These are phyloP conservation scores for Xylaria sp. DNA, from an alignment of 2,329 filamentous ascomycete genomes.

Conservation along the genomic window DNA sequence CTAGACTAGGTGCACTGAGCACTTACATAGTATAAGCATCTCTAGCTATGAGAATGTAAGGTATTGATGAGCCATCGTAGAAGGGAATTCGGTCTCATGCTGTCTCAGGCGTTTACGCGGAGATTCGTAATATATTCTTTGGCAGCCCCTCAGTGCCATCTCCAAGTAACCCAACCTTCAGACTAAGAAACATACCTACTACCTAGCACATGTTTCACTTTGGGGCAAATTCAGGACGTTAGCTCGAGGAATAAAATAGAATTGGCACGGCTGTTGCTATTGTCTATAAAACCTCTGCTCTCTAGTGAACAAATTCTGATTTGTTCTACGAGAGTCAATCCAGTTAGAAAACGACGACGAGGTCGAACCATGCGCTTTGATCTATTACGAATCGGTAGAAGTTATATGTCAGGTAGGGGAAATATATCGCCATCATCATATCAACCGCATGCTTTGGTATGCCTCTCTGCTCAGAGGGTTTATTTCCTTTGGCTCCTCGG, in stretches of 20 bases:
- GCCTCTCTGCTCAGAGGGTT: conserved; percentile 32
- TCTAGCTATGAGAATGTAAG: not conserved
- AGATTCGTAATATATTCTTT: not conserved
- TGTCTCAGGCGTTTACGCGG: not conserved
- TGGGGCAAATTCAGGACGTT: not conserved
- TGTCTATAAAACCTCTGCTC: conserved; percentile 31
- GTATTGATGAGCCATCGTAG: too few species aligned
- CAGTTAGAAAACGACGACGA: conserved; percentile 34
- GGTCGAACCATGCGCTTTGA: conserved; percentile 31
- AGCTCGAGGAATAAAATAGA: conserved; percentile 12
- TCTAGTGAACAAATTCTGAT: conserved; percentile 16
- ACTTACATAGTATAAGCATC: not conserved
- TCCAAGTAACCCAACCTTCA: not conserved
- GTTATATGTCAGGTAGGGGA: conserved; percentile 37
- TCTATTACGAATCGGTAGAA: conserved; percentile 45
- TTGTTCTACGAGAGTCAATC: conserved; percentile 24
- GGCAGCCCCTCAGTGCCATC: not conserved
- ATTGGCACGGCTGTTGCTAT: conserved; percentile 31
- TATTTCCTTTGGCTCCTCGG: conserved; percentile 29
- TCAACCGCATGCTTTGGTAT: conserved; percentile 32
- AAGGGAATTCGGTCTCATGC: not conserved
- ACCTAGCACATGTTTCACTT: not conserved
- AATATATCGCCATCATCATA: conserved; percentile 34
- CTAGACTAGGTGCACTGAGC: not conserved
- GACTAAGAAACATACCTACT: not conserved